Percentiles rank a stretch among this genome's conserved stretches.
These are phyloP conservation scores for Huntiella savannae DNA, from an alignment of 2,329 filamentous ascomycete genomes.

Conservation along the genomic window DNA sequence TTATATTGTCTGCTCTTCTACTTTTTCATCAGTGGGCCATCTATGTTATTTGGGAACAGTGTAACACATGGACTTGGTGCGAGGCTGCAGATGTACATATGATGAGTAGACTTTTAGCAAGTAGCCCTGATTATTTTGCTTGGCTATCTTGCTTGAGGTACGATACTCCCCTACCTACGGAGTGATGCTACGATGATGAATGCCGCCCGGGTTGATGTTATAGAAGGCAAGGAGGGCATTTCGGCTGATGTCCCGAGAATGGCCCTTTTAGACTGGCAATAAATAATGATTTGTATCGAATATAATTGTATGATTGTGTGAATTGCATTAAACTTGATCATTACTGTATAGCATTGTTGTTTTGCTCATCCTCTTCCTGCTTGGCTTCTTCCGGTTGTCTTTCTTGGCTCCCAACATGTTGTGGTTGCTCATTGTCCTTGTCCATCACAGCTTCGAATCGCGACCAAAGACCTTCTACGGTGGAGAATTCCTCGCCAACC, in stretches of 20 bases:
- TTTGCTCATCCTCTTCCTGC: slow-evolving; percentile 11
- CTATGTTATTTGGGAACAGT: background rate
- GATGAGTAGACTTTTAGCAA: background rate
- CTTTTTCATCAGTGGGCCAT: slow-evolving; percentile 2
- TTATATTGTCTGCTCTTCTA: slow-evolving; percentile 9
- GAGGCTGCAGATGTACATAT: background rate
- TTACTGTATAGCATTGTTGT: slow-evolving; percentile 4
- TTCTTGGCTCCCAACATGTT: slow-evolving; percentile 10
- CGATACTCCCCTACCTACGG: too few species aligned
- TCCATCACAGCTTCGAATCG: slow-evolving; percentile 95
- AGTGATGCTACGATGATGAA: too few species aligned
- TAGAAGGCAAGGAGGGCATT: too few species aligned
- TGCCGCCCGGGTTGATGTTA: too few species aligned
- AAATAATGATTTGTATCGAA: background rate
- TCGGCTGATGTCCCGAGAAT: too few species aligned
- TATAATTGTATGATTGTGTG: background rate
- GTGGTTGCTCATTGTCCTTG: slow-evolving; percentile 27
- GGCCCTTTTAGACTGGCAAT: background rate
- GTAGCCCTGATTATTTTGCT: background rate
- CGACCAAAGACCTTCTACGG: slow-evolving; percentile 90
- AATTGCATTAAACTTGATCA: background rate
- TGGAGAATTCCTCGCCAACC: slow-evolving; percentile 94
- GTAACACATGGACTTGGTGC: background rate
- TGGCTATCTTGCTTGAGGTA: too few species aligned
- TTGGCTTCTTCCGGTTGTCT: slow-evolving; percentile 9